Base-by-base conservation (phyloP, 352 stramenopile genomes). In the Phytophthora fragariae region DNA sequence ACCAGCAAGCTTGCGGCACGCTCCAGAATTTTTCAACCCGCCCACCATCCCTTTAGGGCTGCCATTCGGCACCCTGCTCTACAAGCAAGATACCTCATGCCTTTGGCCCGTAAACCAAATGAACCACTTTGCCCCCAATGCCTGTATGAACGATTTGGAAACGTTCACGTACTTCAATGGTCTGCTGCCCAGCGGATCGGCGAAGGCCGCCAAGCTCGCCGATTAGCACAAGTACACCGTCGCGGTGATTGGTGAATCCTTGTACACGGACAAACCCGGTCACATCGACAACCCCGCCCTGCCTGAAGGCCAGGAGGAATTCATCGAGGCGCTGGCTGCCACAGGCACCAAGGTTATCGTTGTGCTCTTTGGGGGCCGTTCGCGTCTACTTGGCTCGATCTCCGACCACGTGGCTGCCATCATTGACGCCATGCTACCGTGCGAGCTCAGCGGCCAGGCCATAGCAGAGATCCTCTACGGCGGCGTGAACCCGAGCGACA, bases 381-480 rank as follows among this genome's bases (percentile, higher is more conserved):
- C 89, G n/a, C 85, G 90, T 29, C 65, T 97, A 5, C 79, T 97
- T 37, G 72, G 70, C 14, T 85, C 75, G 11, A 75, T 92, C 19
- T 60, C 80, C 0, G 73, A 83, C 15, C 59, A 75, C 27, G 88
- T 84, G 1, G 67, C 83, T 33, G 90, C 86, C 17, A 83, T 97
- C 21, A 80, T 97, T 12, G 63, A 94, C 54, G 89, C 73, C 2
- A 83, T 93, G 68, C 66, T 97, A 5, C 84, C 88, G 0, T 88
- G 91, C 15, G 85, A 93, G 50, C 68, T 85, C 17, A 89, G 91
- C 17, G 91, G 91, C 0, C 82, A 92, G 65, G 89, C 89, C 8
- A 89, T 97, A 24, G 86, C 89, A 5, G 88, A 97, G 62, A 89
- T 97, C 46, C 35, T 97, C 5, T 92, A 89, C 47, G 90, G 91